Evolutionary conservation across 768 basidiomycete species (phyloP), one percentile per base, ranked within the genome.

Genomic region (Boletellus ananas): DNA sequence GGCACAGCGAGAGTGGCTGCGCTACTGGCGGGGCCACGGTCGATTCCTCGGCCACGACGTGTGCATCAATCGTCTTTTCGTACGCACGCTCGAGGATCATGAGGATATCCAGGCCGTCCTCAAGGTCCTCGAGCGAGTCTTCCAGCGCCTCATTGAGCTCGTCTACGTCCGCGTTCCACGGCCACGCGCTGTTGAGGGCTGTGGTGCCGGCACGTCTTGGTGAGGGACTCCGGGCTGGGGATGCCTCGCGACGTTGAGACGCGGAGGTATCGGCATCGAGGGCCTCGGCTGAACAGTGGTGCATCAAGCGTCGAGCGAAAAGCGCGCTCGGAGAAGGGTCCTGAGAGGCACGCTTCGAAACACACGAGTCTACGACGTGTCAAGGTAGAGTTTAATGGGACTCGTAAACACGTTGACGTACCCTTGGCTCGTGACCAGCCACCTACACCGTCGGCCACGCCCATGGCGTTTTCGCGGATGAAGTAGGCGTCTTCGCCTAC

Each of bases 401-500:
- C 9, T 5, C 10, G 45, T 31, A 23, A 21, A 25, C 53, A 49
- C 11, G 59, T 70, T 17, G 58, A 75, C 74, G 65, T 49, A 61
- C 64, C 67, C 50, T 59, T 75, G 34, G 66, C 61, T 50, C 73
- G 68, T 8, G 84, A 78, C 94, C 93, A 96, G 0, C 94, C 94
- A 0, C 94, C 94, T 1, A 97, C 94, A 27, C 94, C 94, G 63
- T 97, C 94, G 4, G 94, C 91, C 9, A 98, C 86, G 16, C 94
- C 94, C 75, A 98, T 85, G 6, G 91, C 89, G 62, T 93, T 88
- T 50, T 84, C 79, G 6, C 80, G 73, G 6, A 90, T 70, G 54
- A 91, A 91, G 62, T 93, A 95, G 5, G 93, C 90, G 61, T 97
- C 94, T 66, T 97, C 94, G 35, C 94, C 94, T 11, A 96, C 84